A percentile compares a stretch with the other conserved stretches of the same genome.
Conservation (phyloP, 768 basidiomycete species). For the Auriculariales sp. region DNA sequence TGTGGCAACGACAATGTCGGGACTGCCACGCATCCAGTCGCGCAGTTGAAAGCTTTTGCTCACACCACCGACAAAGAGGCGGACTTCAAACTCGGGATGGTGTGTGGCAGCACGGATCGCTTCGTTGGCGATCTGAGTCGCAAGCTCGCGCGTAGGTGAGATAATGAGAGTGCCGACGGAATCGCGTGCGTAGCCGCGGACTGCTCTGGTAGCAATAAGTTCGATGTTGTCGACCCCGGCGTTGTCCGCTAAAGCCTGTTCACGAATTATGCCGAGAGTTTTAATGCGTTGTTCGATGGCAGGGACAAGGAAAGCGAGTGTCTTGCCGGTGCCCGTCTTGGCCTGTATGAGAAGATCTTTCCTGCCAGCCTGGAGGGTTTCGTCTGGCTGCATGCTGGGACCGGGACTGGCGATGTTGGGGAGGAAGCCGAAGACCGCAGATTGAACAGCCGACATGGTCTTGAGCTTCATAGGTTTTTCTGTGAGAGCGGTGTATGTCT, state of each 20-base stretch:
- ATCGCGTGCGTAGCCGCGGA: constrained; percentile 23
- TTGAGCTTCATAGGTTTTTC: constrained; percentile 47
- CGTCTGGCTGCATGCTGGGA: constrained; percentile 13
- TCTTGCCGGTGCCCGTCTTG: constrained; percentile 84
- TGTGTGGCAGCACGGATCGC: constrained; percentile 49
- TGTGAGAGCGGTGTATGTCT: constrained; percentile 43
- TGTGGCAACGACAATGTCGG: constrained; percentile 79
- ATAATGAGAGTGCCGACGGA: constrained; percentile 66
- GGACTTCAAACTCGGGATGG: constrained; percentile 51
- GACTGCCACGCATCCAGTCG: constrained; percentile 44
- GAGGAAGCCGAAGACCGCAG: constrained; percentile 59
- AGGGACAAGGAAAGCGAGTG: constrained; percentile 75
- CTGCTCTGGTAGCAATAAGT: constrained; percentile 17
- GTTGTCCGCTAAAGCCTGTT: constrained; percentile 26
- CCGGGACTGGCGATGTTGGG: constrained; percentile 48
- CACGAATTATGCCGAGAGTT: constrained; percentile 31
- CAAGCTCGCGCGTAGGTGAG: constrained; percentile 81
- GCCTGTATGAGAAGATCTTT: constrained; percentile 72
- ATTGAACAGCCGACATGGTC: constrained; percentile 73
- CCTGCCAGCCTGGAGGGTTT: constrained; percentile 17
- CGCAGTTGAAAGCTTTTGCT: constrained; percentile 51
- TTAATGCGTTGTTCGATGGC: constrained; percentile 66
- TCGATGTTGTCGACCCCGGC: constrained; percentile 23
- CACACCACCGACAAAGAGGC: constrained; percentile 65
- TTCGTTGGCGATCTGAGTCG: constrained; percentile 79